A percentile compares a stretch with the other conserved stretches of the same genome.
These are phyloP conservation scores for Coniophora puteana DNA, from an alignment of 1,284 basidiomycete genomes.

Conservation along the genomic window DNA sequence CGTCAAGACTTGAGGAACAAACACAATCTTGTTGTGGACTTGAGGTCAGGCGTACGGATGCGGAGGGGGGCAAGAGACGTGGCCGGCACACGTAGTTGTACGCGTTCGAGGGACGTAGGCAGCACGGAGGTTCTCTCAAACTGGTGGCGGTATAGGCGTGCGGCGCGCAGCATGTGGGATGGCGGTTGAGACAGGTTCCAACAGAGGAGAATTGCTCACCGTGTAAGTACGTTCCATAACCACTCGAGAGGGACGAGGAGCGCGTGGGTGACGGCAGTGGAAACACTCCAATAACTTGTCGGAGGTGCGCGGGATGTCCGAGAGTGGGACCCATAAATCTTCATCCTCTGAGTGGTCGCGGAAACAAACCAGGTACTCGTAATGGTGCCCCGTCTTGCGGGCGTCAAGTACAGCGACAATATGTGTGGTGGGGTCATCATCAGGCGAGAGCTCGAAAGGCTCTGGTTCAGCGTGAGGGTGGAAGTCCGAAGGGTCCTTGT, in stretches of 20 bases:
- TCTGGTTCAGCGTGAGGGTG: slow-evolving; percentile 16
- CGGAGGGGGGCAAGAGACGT: slow-evolving; percentile 14
- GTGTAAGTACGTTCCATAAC: slow-evolving; percentile 2
- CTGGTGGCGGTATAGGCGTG: slow-evolving; percentile 7
- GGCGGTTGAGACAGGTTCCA: background rate
- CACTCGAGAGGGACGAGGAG: slow-evolving; percentile 19
- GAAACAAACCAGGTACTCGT: slow-evolving; percentile 30
- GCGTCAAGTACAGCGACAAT: slow-evolving; percentile 24
- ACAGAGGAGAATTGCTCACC: too few relatives aligned
- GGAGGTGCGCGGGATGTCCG: slow-evolving; percentile 25
- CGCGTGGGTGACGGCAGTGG: slow-evolving; percentile 28
- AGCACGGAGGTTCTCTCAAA: slow-evolving; percentile 9
- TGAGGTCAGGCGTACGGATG: slow-evolving; percentile 5
- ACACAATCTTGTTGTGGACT: too few relatives aligned
- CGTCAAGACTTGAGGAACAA: too few relatives aligned
- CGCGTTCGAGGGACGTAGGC: slow-evolving; percentile 16
- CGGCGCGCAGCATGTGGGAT: background rate
- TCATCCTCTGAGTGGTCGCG: slow-evolving; percentile 17
- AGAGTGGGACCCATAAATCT: slow-evolving; percentile 28
- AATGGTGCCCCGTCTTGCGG: slow-evolving; percentile 25
- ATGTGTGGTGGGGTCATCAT: slow-evolving; percentile 13
- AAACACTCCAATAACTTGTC: slow-evolving; percentile 30
- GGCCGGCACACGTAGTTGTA: slow-evolving; percentile 21
- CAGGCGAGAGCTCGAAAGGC: slow-evolving; percentile 16
- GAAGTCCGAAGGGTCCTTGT: slow-evolving; percentile 17